Percentiles rank a stretch among this genome's conserved stretches.
phyloP scores from a whole-genome alignment of 2,329 filamentous ascomycete genomes.

The Ramichloridium luteum region DNA sequence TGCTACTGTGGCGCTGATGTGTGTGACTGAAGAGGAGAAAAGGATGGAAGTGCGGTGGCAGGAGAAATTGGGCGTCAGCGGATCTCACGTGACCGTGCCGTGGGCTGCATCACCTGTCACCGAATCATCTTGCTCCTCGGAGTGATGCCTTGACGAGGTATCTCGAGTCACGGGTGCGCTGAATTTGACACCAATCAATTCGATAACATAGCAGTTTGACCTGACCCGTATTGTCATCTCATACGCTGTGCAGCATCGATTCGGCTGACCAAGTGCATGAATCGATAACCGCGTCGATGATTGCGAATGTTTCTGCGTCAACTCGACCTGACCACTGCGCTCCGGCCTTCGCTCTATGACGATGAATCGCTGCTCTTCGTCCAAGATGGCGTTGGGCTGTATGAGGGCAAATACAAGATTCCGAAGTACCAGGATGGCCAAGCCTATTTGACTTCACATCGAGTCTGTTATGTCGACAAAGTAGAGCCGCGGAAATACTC shows the following conservation, averaged over 20 bases:
- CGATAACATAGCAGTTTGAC: too few species aligned
- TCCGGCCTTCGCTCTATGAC: constrained; percentile 80
- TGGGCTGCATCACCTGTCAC: too few species aligned
- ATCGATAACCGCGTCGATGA: too few species aligned
- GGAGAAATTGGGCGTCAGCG: too few species aligned
- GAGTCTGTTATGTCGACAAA: constrained; percentile 88
- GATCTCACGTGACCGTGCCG: too few species aligned
- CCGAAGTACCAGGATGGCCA: constrained; percentile 89
- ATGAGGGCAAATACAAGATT: constrained; percentile 96
- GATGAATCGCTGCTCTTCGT: constrained; percentile 95
- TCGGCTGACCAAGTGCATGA: too few species aligned
- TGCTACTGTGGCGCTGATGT: constrained; percentile 1
- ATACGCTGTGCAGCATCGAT: too few species aligned
- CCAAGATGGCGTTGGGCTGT: constrained; percentile 91
- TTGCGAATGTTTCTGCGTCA: constrained; percentile 86
- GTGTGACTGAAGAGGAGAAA: constrained; percentile 5
- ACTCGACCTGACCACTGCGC: constrained; percentile 88
- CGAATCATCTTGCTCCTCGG: too few species aligned
- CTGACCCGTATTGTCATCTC: too few species aligned
- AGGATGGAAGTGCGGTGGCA: constrained; percentile 12
- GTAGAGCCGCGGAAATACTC: constrained; percentile 75
- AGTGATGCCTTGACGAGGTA: too few species aligned
- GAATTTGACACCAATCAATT: too few species aligned
- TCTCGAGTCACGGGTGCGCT: too few species aligned
- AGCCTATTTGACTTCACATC: constrained; percentile 90